A percentile compares a stretch with the other conserved stretches of the same genome.
phyloP scores from a whole-genome alignment of 768 basidiomycete genomes.

The Tremella mesenterica region DNA sequence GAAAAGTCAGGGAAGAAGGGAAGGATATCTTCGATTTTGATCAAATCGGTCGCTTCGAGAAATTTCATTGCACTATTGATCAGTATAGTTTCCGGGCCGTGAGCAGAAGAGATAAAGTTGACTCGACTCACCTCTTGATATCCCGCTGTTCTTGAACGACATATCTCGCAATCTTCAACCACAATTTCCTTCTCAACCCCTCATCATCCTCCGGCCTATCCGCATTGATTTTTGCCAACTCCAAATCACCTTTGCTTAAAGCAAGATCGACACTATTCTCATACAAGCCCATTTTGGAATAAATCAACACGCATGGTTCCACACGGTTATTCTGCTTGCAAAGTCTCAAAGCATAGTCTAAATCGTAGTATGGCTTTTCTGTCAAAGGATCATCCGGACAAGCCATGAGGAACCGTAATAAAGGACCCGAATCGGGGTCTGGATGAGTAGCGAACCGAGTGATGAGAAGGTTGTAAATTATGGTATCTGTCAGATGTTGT shows the following conservation, averaged over 20 bases:
- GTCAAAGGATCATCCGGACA: slow-evolving; percentile 76
- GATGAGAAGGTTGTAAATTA: slow-evolving; percentile 86
- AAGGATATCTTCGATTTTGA: slow-evolving; percentile 97
- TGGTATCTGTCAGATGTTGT: slow-evolving; percentile 67
- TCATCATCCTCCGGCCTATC: slow-evolving; percentile 89
- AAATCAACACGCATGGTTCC: slow-evolving; percentile 90
- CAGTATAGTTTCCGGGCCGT: neutral
- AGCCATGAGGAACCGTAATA: slow-evolving; percentile 63
- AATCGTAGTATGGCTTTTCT: slow-evolving; percentile 82
- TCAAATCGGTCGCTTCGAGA: slow-evolving; percentile 81
- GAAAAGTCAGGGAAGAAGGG: slow-evolving; percentile 99
- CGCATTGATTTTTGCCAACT: slow-evolving; percentile 88
- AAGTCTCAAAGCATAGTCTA: slow-evolving; percentile 89
- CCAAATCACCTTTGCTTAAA: slow-evolving; percentile 84
- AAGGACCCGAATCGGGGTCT: slow-evolving; percentile 46
- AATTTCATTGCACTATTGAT: slow-evolving; percentile 81
- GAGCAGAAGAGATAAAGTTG: neutral
- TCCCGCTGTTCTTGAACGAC: slow-evolving; percentile 97
- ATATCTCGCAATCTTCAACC: slow-evolving; percentile 97
- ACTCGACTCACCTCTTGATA: slow-evolving; percentile 76
- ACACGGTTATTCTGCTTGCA: slow-evolving; percentile 74
- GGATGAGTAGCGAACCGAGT: slow-evolving; percentile 63
- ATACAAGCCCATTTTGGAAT: slow-evolving; percentile 93
- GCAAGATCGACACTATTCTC: slow-evolving; percentile 95
- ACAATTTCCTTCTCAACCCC: slow-evolving; percentile 78